Evolutionary conservation across 345 rosid genomes (phyloP).

Genomic region (Corchorus capsularis): DNA sequence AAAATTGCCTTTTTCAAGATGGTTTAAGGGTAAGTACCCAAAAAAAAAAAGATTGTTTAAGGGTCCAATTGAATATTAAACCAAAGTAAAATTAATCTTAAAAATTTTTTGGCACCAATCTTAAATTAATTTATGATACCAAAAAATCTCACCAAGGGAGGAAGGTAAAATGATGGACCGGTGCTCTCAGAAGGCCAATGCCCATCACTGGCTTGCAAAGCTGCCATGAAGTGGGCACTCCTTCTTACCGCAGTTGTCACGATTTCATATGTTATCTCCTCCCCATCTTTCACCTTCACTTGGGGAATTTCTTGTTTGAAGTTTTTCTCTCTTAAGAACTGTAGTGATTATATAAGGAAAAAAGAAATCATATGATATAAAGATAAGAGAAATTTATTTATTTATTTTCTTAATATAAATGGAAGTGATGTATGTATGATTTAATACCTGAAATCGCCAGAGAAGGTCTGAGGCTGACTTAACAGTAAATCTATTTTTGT

Average conservation of each 20-base stretch:
- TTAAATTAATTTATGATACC: too few relatives aligned
- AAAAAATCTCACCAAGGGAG: slow-evolving; percentile 45
- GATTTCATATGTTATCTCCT: slow-evolving; percentile 41
- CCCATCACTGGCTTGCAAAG: slow-evolving; percentile 56
- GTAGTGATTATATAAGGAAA: neutral
- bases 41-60: neutral
- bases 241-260: slow-evolving; percentile 44
- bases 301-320: slow-evolving; percentile 47
- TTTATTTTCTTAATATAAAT: too few relatives aligned
- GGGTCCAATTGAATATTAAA: neutral
- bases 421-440: neutral
- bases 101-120: too few relatives aligned
- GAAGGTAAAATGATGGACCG: slow-evolving; percentile 57
- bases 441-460: slow-evolving; percentile 50
- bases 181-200: slow-evolving; percentile 69
- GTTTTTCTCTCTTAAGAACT: slow-evolving; percentile 56
- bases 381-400: too few relatives aligned
- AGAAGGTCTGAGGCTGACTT: slow-evolving; percentile 50
- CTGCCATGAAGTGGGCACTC: slow-evolving; percentile 47
- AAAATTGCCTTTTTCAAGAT: too few relatives aligned
- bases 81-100: too few relatives aligned
- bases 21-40: too few relatives aligned
- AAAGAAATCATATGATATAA: neutral
- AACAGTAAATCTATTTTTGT: slow-evolving; percentile 35
- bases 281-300: slow-evolving; percentile 44